Percentiles rank a stretch among this genome's conserved stretches.
phyloP scores from a whole-genome alignment of 306 rosid genomes.

The Cucurbita pepo region DNA sequence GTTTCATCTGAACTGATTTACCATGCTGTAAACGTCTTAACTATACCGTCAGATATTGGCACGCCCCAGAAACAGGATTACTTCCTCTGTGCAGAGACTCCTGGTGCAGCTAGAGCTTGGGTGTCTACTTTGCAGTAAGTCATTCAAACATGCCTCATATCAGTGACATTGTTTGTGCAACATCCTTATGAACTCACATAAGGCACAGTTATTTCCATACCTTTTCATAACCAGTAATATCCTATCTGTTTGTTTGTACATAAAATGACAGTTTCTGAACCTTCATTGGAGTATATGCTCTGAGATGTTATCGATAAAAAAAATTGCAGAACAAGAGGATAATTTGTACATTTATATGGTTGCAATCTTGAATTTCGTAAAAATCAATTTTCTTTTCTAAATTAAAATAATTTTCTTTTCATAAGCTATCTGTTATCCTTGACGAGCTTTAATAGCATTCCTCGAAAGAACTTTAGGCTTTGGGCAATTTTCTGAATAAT shows the following conservation, averaged over 20 bases:
- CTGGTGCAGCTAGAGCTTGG: constrained; percentile 98
- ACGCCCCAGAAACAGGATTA: constrained; percentile 95
- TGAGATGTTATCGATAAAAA: not conserved
- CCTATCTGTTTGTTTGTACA: not conserved
- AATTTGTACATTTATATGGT: too few species aligned
- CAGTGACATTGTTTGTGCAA: not conserved
- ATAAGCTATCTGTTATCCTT: not conserved
- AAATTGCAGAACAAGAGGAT: not conserved
- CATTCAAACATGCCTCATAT: not conserved
- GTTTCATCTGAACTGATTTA: not conserved
- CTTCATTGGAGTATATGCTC: not conserved
- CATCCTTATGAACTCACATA: not conserved
- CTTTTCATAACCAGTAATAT: not conserved
- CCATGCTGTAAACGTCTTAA: constrained; percentile 23
- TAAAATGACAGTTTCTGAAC: not conserved
- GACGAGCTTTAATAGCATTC: not conserved
- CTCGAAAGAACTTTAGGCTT: not conserved
- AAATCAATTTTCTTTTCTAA: not conserved
- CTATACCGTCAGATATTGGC: constrained; percentile 54
- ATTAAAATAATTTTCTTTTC: not conserved
- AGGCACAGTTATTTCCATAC: not conserved
- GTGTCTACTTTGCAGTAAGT: constrained; percentile 91
- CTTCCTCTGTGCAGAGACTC: constrained; percentile 96
- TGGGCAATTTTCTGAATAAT: not conserved
- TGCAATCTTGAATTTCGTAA: not conserved